Evolutionary conservation across 257 asterid species (phyloP).

Genomic region (Solanum habrochaites): DNA sequence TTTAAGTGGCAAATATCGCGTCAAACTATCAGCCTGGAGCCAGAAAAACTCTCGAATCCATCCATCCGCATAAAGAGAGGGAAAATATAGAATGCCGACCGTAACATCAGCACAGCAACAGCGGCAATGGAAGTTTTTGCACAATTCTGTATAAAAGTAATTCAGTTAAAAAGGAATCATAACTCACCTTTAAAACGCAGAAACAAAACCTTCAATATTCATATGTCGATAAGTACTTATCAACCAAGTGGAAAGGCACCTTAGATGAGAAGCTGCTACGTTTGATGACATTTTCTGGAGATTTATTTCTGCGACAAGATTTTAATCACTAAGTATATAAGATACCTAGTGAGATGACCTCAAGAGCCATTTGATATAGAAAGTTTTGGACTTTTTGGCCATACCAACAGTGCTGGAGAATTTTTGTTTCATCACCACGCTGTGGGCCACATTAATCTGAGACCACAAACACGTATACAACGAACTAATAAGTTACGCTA

Average conservation of each 20-base stretch:
- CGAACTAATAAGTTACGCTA: background rate
- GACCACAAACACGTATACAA: background rate
- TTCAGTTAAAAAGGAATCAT: background rate
- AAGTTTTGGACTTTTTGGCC: background rate
- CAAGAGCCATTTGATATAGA: background rate
- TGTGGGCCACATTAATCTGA: background rate
- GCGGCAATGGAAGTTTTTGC: constrained; percentile 85
- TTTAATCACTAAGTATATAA: background rate
- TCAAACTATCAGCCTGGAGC: constrained; percentile 98
- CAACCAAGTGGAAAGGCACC: background rate
- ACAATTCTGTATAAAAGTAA: constrained; percentile 54
- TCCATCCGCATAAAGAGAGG: constrained; percentile 62
- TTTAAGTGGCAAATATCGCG: no score
- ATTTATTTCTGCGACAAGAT: background rate
- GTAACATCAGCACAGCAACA: constrained; percentile 90
- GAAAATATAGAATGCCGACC: constrained; percentile 84
- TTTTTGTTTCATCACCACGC: background rate
- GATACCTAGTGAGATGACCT: background rate
- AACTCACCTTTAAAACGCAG: background rate
- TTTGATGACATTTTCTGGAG: background rate
- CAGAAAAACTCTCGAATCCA: constrained; percentile 88
- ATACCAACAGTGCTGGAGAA: background rate
- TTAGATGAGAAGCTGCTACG: background rate
- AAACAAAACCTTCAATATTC: background rate
- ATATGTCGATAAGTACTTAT: background rate